A percentile compares a stretch with the other conserved stretches of the same genome.
Evolutionary conservation across 176 grass and related monocot species (phyloP).

Genomic region (Phoenix roebelenii): DNA sequence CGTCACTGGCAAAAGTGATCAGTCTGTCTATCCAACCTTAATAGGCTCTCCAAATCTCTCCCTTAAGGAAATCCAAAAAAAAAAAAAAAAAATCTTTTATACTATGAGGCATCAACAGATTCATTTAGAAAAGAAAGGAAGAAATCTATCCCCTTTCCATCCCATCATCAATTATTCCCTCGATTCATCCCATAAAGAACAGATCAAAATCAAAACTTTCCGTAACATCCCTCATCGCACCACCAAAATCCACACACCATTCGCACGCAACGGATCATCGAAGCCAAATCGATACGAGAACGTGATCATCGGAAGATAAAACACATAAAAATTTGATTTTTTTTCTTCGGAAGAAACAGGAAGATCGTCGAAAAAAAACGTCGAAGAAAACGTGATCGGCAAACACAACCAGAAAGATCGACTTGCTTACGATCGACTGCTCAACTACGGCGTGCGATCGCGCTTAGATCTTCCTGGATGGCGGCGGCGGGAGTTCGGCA

Average conservation of each 20-base stretch:
- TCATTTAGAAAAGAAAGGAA: slow-evolving; percentile 8
- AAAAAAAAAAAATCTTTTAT: neutral
- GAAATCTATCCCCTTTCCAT: slow-evolving; percentile 15
- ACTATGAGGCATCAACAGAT: slow-evolving; percentile 1
- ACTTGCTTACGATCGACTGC: slow-evolving; percentile 1
- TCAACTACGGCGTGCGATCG: neutral
- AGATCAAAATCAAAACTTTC: neutral
- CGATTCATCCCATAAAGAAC: neutral
- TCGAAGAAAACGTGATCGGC: slow-evolving; percentile 11
- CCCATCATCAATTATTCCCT: slow-evolving; percentile 4
- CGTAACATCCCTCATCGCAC: neutral
- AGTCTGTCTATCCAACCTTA: slow-evolving; percentile 1
- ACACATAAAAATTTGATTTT: neutral
- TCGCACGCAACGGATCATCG: slow-evolving; percentile 9
- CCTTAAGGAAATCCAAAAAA: neutral
- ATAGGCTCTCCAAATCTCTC: slow-evolving; percentile 6
- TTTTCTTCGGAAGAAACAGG: neutral
- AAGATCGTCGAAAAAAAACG: slow-evolving; percentile 2
- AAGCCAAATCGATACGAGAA: neutral
- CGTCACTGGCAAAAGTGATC: slow-evolving; percentile 12
- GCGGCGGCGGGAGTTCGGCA: neutral
- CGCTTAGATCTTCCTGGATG: neutral
- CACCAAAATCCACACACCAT: no score
- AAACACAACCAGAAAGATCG: neutral
- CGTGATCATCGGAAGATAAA: neutral